Base-by-base conservation (phyloP, 2,329 filamentous ascomycete species). In the Arthrobotrys megalospora region DNA sequence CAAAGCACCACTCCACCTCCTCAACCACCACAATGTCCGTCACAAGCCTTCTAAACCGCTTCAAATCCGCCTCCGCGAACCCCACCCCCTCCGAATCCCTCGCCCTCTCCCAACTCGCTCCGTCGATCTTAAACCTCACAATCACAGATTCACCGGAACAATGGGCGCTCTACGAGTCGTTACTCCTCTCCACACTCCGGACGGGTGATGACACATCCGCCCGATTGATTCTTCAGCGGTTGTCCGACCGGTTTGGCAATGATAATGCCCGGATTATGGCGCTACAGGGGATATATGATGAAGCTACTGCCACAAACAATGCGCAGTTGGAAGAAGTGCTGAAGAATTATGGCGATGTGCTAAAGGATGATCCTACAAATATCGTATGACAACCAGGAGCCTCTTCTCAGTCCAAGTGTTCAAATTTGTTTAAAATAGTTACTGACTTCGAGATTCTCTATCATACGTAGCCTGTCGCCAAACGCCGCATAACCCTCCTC, bases 181-280 rank as follows among this genome's bases (percentile, higher is more conserved):
- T 98, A 16, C 86, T 98, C 81, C 86, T 96, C 38, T 90, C 93
- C 34, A 96, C 93, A 82, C 88, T 99, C 43, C 91, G 93, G 63
- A 94, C 93, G 0, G 92, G 93, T 67, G 93, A 98, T 84, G 91
- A 96, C 81, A 86, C 89, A 80, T 89, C 92, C 24, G 96, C 96
- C 24, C 89, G 90, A 80, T 84, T 90, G 81, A 93, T 92, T 83
- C 88, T 98, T 43, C 89, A 92, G 82, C 89, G 91, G 79, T 88
- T 99, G 53, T 90, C 90, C 3, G 86, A 89, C 76, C 92, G 96
- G 60, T 99, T 99, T 83, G 94, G 95, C 28, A 86, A 88, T 28
- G 87, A 89, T 41, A 97, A 98, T 84, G 93, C 97, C 85, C 91
- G 93, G 80, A 88, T 98, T 63, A 91, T 95, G 88, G 94, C 92